Base-by-base conservation (phyloP, 495 filamentous ascomycete species). In the Ramalina intermedia region DNA sequence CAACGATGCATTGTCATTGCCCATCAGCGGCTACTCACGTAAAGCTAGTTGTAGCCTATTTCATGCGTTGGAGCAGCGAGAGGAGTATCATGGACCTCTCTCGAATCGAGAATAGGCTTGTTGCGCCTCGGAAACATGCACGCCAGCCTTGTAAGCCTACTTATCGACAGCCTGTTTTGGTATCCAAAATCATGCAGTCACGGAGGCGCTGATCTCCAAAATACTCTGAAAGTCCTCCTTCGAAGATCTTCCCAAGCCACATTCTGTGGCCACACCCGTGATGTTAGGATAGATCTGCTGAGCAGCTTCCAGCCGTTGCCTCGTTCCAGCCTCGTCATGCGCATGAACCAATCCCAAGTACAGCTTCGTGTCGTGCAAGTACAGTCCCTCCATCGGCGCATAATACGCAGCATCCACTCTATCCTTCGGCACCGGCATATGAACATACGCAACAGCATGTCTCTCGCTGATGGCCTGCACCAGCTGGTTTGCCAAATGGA, bases 241-340 rank as follows among this genome's bases (percentile, higher is more conserved):
- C 14, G 69, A 58, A 23, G 61, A 66, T 35, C 69, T 55, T 1
- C 68, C 70, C 41, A 65, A 58, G 21, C 69, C 66, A 48, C 70
- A 73, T 54, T 71, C 70, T 1, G 66, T 69, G 11, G 59, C 55
- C 37, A 71, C 58, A 16, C 68, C 65, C 54, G 69, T 67, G 2
- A 45, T 49, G 36, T 55, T 48, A 1, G 38, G 46, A n/a, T 63
- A 44, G 18, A 43, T 51, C n/a, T 41, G 51, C 48, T 60, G 55
- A 7, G 68, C 68, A 3, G 54, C 56, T 36, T 64, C 46, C 50
- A 70, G 63, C 37, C 64, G 54, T 47, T 60, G 54, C 42, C 56
- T 59, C 3, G 63, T 69, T 8, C 68, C 66, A n/a, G 58, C 52
- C 16, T 59, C 54, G 44, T 71, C 67, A 41, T 66, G 47, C 5